Percentiles rank a stretch among this genome's conserved stretches.
Conservation (phyloP, 2,329 filamentous ascomycete genomes). For the Fusarium bactridioides region DNA sequence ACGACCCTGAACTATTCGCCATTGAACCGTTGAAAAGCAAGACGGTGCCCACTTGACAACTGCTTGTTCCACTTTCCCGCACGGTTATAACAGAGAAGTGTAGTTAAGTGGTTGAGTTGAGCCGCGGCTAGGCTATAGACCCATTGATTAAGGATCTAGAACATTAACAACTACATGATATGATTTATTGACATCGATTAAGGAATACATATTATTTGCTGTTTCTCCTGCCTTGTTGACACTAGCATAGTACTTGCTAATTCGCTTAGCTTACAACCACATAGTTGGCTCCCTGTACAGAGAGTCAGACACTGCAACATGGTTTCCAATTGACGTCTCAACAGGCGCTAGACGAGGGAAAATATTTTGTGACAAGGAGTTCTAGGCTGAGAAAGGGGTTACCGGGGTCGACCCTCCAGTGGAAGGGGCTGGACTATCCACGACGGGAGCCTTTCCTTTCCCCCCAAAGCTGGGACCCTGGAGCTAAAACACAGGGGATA, state of each 20-base stretch:
- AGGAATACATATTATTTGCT: background rate
- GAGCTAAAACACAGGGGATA: conserved; percentile 10
- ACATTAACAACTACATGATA: background rate
- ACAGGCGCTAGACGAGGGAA: conserved; percentile 21
- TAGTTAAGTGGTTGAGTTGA: background rate
- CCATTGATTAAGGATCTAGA: background rate
- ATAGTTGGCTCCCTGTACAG: conserved; percentile 3
- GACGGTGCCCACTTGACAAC: conserved; percentile 20
- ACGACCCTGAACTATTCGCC: conserved; percentile 19
- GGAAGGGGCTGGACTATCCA: conserved; percentile 11
- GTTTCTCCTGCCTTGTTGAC: background rate
- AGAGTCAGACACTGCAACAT: conserved; percentile 18
- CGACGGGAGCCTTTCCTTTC: conserved; percentile 13
- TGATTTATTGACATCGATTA: background rate
- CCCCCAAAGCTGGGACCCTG: conserved; percentile 10
- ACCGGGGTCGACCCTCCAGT: conserved; percentile 8
- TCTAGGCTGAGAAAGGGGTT: conserved; percentile 25
- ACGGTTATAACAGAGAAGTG: background rate
- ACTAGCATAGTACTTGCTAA: background rate
- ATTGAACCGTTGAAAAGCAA: conserved; percentile 19
- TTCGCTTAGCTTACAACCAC: background rate
- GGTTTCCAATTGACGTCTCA: conserved; percentile 27
- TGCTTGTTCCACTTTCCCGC: conserved; percentile 8
- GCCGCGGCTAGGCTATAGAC: background rate
- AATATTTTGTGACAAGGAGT: conserved; percentile 16